Base-by-base conservation (phyloP, 192 early-diverging fungal genomes). In the Backusella australiensis region DNA sequence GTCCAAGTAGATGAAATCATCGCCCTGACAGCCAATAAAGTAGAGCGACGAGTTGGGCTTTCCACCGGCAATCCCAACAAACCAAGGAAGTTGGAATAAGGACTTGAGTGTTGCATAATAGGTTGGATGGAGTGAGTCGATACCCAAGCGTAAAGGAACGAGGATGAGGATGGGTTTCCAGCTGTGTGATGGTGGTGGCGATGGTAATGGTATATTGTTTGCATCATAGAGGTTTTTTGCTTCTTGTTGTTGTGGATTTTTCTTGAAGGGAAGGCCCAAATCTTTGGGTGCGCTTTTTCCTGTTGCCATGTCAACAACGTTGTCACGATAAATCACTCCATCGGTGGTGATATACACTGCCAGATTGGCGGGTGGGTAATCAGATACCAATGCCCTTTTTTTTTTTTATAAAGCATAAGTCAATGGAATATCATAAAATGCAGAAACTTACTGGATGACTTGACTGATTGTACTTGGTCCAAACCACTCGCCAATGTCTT, bases 401-500 rank as follows among this genome's bases (percentile, higher is more conserved):
- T 49, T 92, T 75, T 3, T 44, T 34, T 49, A n/a, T 19, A 73
- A 68, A 59, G 32, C 44, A 76, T 0, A 44, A 44, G 42, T 80
- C 35, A 7, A 36, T 12, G 80, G 72, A n/a, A 81, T 36, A 32
- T 59, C 74, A 78, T 23, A 69, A 74, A 23, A 59, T 59, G 23
- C 9, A 9, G 26, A 34, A 15, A 72, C 85, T 71, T 88, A 94
- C 93, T 90, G 90, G 2, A 93, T 87, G 32, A 92, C 92, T 75
- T 94, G 93, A 26, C 92, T 92, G 9, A 94, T 93, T 15, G 93
- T 97, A 35, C 89, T 90, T 1, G 98, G 98, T 0, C 97, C 98
- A 88, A 98, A 99, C 97, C 98, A 99, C 82, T 97, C 90, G 23
- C 98, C 98, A 80, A 99, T 94, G 32, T 93, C 88, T 78, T 96